Percentiles rank a stretch among this genome's conserved stretches.
These are phyloP conservation scores for Penicillium cosmopolitanum DNA, from an alignment of 495 filamentous ascomycete species.

Conservation along the genomic window DNA sequence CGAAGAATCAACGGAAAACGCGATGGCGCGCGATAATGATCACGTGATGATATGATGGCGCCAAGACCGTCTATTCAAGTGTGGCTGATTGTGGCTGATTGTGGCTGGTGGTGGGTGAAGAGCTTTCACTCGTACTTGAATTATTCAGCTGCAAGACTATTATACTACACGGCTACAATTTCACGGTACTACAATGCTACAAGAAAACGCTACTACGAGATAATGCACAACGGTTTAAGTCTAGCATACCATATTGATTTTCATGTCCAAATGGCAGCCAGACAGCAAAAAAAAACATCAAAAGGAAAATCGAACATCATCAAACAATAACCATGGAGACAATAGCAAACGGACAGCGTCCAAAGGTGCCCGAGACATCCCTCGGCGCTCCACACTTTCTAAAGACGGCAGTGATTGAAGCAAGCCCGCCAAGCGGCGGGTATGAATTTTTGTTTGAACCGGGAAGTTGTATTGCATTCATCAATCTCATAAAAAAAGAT, in stretches of 20 bases:
- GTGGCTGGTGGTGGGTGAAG: not conserved
- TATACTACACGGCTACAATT: not conserved
- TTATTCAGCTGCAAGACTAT: not conserved
- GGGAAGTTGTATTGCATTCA: conserved; percentile 55
- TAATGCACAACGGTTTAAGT: not conserved
- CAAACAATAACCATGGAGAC: conserved; percentile 30
- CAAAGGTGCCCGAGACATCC: conserved; percentile 25
- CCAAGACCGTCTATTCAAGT: not conserved
- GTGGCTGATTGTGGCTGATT: too few species aligned
- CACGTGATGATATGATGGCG: conserved; percentile 22
- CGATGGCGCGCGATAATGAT: conserved; percentile 18
- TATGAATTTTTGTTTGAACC: conserved; percentile 41
- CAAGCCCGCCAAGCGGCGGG: conserved; percentile 21
- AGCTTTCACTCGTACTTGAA: not conserved
- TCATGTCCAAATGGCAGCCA: conserved; percentile 39
- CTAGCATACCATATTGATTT: conserved; percentile 40
- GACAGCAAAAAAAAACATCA: conserved; percentile 21
- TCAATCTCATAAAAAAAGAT: conserved; percentile 55
- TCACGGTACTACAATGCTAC: not conserved
- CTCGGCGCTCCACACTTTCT: conserved; percentile 23
- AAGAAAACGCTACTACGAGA: not conserved
- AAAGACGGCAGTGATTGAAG: conserved; percentile 22
- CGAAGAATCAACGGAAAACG: conserved; percentile 22
- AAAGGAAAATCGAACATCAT: conserved; percentile 17
- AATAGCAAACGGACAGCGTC: conserved; percentile 30